Evolutionary conservation across 2,329 filamentous ascomycete species (phyloP), one percentile per base, ranked within the genome.

Genomic region (Scytalidium lignicola): DNA sequence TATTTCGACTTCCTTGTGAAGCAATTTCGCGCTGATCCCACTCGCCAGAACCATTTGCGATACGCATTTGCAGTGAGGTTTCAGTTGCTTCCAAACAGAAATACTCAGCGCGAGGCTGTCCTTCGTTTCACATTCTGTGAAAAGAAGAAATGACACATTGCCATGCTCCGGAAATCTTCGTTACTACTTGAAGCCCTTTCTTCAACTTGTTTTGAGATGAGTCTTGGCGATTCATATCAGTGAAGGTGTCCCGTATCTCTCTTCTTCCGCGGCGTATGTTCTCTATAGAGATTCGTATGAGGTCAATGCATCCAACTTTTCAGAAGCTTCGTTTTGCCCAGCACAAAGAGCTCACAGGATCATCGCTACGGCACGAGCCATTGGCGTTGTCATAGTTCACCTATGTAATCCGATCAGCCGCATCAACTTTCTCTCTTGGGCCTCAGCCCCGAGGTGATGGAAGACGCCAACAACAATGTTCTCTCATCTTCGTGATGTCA

Each of bases 381-480:
- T 51, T 51, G 71, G 73, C 70, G 54, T 58, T 57, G 62, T 58
- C 58, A 57, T 75, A 73, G 71, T 49, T 56, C 43, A 67, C 60
- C 67, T 67, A 66, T 68, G 72, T 72, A 37, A 75, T 75, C 70
- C 65, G 79, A 80, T 78, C 80, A 80, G 74, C 76, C 79, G 78
- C 73, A 80, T 85, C 68, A 86, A 77, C 83, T 75, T 76, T 78
- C 79, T 78, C 74, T 73, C 72, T 70, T 52, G 54, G 56, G 64
- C 54, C 53, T 41, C 32, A 20, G 54, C 52, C 60, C 57, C 51
- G 49, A 46, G 54, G 58, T 62, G 60, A 62, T 56, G 60, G 56
- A 60, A 57, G 61, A 57, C 64, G 64, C 63, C 62, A 55, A 62
- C 57, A 62, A 26, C 51, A 55, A 44, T 48, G 59, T 59, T 5